Evolutionary conservation across 2,329 filamentous ascomycete genomes (phyloP).

Genomic region (Dactylellina sp.): DNA sequence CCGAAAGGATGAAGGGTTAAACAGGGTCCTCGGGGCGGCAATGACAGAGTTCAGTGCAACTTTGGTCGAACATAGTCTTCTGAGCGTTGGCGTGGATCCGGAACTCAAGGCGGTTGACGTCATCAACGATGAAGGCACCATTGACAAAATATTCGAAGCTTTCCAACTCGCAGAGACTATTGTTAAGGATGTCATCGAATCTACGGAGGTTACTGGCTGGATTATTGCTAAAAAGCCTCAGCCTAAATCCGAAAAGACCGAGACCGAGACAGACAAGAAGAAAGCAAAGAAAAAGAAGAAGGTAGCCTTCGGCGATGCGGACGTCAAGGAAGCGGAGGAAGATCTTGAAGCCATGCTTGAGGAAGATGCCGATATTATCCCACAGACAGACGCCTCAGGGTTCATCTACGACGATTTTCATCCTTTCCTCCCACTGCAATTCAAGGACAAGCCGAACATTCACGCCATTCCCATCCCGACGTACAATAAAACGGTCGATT

Average conservation of each 20-base stretch:
- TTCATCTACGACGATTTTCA: conserved; percentile 94
- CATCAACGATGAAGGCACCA: conserved; percentile 72
- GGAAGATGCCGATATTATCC: conserved; percentile 64
- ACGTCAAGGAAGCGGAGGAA: conserved; percentile 62
- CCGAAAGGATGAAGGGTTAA: conserved; percentile 79
- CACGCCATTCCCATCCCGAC: conserved; percentile 81
- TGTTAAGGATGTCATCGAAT: conserved; percentile 75
- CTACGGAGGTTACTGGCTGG: conserved; percentile 77
- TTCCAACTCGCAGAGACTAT: conserved; percentile 78
- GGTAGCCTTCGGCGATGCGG: conserved; percentile 56
- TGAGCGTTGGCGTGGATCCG: conserved; percentile 76
- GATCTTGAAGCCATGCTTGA: conserved; percentile 56
- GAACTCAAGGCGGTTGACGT: conserved; percentile 76
- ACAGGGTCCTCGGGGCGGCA: conserved; percentile 82
- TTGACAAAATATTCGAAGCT: conserved; percentile 76
- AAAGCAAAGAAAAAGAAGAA: conserved; percentile 59
- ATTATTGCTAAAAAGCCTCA: conserved; percentile 79
- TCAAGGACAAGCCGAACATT: conserved; percentile 74
- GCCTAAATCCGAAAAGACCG: conserved; percentile 63
- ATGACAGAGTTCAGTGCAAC: conserved; percentile 91
- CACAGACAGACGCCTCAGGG: conserved; percentile 60
- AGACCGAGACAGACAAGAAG: conserved; percentile 61
- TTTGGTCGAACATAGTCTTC: conserved; percentile 85
- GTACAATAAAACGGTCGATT: conserved; percentile 93
- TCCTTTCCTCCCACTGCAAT: conserved; percentile 86